Conservation (phyloP, 129 eudicot genomes). For the carrot (Daucus carota) region DNA sequence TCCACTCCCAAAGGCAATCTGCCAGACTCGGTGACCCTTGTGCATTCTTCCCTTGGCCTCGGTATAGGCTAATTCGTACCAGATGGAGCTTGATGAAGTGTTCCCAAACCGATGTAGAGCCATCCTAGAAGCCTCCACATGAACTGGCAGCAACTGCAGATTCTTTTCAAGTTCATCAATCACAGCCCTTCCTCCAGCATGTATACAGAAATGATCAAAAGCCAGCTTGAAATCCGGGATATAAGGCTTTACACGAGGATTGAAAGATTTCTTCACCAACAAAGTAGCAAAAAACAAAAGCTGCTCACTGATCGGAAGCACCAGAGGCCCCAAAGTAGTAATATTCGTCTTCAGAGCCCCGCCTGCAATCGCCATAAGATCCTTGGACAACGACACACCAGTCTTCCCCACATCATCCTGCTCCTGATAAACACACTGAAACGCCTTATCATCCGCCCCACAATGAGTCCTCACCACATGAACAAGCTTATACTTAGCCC, state of each 20-base stretch:
- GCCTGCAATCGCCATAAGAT: constrained; percentile 77
- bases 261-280: constrained; percentile 41
- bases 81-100: constrained; percentile 74
- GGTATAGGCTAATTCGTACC: constrained; percentile 64
- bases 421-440: constrained; percentile 63
- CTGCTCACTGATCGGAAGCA: constrained; percentile 69
- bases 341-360: constrained; percentile 63
- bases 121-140: constrained; percentile 76
- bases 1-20: constrained; percentile 77
- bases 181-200: constrained; percentile 77
- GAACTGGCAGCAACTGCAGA: constrained; percentile 41
- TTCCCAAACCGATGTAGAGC: constrained; percentile 66
- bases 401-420: constrained; percentile 54
- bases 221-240: constrained; percentile 75
- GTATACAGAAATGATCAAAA: constrained; percentile 75
- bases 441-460: constrained; percentile 67
- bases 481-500: constrained; percentile 65
- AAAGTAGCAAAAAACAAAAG: constrained; percentile 58
- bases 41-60: constrained; percentile 67
- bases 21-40: constrained; percentile 60
- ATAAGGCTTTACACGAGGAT: constrained; percentile 46
- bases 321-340: constrained; percentile 70
- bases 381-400: constrained; percentile 64
- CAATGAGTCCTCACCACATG: constrained; percentile 68
- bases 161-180: constrained; percentile 79